A percentile compares a stretch with the other conserved stretches of the same genome.
Conservation (phyloP, 2,329 filamentous ascomycete species). For the Neopestalotiopsis sp. region DNA sequence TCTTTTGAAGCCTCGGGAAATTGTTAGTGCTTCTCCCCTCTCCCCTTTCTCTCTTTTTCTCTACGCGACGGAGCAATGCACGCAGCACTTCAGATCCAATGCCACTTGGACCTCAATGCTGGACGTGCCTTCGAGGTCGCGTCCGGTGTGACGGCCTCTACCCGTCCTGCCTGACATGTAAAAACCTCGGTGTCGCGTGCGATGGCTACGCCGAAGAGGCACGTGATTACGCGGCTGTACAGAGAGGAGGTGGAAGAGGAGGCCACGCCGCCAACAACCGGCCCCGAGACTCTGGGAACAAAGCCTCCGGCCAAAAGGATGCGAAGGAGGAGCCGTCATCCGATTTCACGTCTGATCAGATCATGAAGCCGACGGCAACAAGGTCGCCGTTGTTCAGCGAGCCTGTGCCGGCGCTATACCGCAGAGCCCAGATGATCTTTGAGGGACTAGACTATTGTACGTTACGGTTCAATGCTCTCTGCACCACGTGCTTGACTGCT, state of each 20-base stretch:
- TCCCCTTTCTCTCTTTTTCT: background rate
- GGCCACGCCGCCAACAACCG: too few species aligned
- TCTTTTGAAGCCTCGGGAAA: background rate
- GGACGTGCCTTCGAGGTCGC: constrained; percentile 17
- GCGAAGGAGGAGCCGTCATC: background rate
- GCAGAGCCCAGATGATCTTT: constrained; percentile 20
- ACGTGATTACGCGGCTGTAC: background rate
- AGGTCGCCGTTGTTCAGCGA: constrained; percentile 6
- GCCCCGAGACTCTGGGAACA: background rate
- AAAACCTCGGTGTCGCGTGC: constrained; percentile 4
- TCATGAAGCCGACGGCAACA: background rate
- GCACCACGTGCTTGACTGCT: background rate
- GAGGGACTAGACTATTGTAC: constrained; percentile 22
- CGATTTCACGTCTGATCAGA: constrained; percentile 6
- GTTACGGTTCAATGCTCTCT: background rate
- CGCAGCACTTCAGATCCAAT: constrained; percentile 16
- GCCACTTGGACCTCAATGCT: constrained; percentile 18
- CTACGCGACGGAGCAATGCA: constrained; percentile 14
- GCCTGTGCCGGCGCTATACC: constrained; percentile 12
- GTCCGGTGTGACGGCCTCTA: constrained; percentile 18
- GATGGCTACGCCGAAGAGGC: constrained; percentile 11
- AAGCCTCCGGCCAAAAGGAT: background rate
- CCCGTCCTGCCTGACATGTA: constrained; percentile 15
- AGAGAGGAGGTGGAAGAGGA: too few species aligned
- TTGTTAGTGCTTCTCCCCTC: background rate